Conservation (phyloP, 805 yeast species). For the Candida germanica region DNA sequence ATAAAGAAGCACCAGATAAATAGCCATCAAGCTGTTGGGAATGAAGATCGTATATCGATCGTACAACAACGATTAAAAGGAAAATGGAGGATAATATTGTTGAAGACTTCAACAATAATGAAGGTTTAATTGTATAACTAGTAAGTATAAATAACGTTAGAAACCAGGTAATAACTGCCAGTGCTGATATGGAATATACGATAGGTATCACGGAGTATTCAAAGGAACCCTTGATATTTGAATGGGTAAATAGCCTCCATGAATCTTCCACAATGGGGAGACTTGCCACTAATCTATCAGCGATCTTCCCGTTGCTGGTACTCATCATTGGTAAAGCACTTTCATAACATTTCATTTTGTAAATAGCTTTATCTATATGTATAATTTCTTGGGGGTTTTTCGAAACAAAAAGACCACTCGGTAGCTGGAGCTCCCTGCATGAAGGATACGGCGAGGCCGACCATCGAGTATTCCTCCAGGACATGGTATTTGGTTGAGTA, state of each 20-base stretch:
- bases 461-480: constrained; percentile 31
- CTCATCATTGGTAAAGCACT: constrained; percentile 34
- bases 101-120: constrained; percentile 48
- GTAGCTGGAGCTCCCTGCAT: constrained; percentile 27
- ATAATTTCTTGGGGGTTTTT: constrained; percentile 19
- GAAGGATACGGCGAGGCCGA: constrained; percentile 22
- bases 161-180: constrained; percentile 62
- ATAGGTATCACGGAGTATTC: constrained; percentile 59
- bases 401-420: constrained; percentile 34
- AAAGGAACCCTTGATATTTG: constrained; percentile 41
- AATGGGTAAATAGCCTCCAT: constrained; percentile 46
- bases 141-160: constrained; percentile 63
- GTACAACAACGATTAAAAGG: constrained; percentile 47
- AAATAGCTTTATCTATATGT: constrained; percentile 22
- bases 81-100: constrained; percentile 54
- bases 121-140: constrained; percentile 61
- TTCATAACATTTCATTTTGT: constrained; percentile 31
- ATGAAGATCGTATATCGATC: constrained; percentile 45
- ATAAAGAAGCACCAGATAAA: constrained; percentile 41
- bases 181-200: constrained; percentile 58
- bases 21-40: constrained; percentile 46
- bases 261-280: constrained; percentile 45
- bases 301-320: constrained; percentile 33
- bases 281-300: constrained; percentile 22
- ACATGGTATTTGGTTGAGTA: too few species aligned